Evolutionary conservation across 2,329 filamentous ascomycete species (phyloP), one percentile per base, ranked within the genome.

Genomic region (Pestalotiopsis sp.): DNA sequence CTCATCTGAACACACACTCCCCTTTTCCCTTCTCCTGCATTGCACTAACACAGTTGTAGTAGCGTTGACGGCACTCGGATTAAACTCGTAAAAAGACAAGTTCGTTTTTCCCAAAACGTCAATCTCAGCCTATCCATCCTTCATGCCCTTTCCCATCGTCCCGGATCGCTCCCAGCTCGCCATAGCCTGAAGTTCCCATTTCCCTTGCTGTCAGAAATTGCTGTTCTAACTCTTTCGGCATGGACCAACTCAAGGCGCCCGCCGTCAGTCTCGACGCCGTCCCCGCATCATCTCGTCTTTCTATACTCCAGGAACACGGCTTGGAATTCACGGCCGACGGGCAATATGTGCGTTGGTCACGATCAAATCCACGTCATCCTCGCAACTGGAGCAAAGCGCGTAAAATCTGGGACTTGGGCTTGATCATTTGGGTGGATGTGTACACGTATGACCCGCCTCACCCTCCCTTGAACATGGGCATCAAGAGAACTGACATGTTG

Each of bases 351-450:
- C 55, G 55, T 9, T 58, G 55, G 55, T 58, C 55, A 3, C 55
- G 55, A 58, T 58, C 55, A 23, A 58, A 58, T 12, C 55, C 55
- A 7, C 55, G 55, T 27, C 59, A 62, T 39, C 59, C 59, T 13
- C 59, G 59, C 27, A 62, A 62, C 13, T 62, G 59, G 59, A 36
- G 27, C 4, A 39, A 36, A 39, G n/a, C 25, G 14, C 59, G 59
- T 20, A 62, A 62, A 62, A 36, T 62, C 59, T 62, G 25, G 27
- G 59, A 62, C 27, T n/a, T 39, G 13, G 59, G 25, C 59, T 17
- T 62, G 36, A 62, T 62, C 27, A 62, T 62, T n/a, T 62, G 25
- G 25, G 27, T 62, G 59, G 59, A 62, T 36, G 25, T 62, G 2
- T 62, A 62, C 36, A 39, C 36, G 59, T 39, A 62, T 13, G 59